These are phyloP conservation scores for Amylocarpus encephaloides DNA, from an alignment of 2,329 filamentous ascomycete genomes.

Conservation along the genomic window DNA sequence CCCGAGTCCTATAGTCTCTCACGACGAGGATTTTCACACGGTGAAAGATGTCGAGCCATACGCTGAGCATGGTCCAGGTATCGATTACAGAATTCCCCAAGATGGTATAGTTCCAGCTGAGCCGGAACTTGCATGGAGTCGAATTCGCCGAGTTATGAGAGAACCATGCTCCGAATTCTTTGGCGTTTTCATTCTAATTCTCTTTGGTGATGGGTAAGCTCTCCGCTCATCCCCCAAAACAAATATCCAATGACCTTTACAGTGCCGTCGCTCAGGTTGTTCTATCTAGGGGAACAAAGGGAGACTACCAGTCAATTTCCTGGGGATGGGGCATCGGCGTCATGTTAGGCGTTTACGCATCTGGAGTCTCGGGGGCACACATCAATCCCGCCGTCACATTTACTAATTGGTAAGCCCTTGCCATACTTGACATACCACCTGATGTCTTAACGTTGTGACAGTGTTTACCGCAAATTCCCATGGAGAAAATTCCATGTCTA, in stretches of 20 bases:
- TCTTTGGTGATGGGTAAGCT: constrained; percentile 59
- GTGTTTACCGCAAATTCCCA: constrained; percentile 57
- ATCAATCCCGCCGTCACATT: constrained; percentile 67
- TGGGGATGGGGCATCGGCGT: constrained; percentile 47
- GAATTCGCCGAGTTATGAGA: constrained; percentile 15
- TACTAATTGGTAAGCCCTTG: constrained; percentile 47
- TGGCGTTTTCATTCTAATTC: constrained; percentile 60
- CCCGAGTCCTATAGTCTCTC: neutral
- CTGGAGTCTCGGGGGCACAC: constrained; percentile 59
- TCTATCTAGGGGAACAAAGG: constrained; percentile 33
- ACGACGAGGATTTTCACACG: neutral
- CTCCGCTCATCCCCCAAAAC: neutral
- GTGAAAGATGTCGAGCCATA: constrained; percentile 7
- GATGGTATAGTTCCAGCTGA: constrained; percentile 22
- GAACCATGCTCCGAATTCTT: constrained; percentile 57
- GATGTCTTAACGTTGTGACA: constrained; percentile 6
- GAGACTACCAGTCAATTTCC: constrained; percentile 26
- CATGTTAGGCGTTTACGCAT: constrained; percentile 63
- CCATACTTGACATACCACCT: neutral
- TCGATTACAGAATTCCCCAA: constrained; percentile 32
- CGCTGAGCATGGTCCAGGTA: constrained; percentile 30
- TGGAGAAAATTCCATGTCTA: constrained; percentile 66
- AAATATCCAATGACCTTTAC: constrained; percentile 3
- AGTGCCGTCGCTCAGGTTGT: constrained; percentile 59
- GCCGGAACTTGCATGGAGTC: constrained; percentile 24